Evolutionary conservation across 2,329 filamentous ascomycete species (phyloP), one percentile per base, ranked within the genome.

Genomic region (Macrophomina phaseolina): DNA sequence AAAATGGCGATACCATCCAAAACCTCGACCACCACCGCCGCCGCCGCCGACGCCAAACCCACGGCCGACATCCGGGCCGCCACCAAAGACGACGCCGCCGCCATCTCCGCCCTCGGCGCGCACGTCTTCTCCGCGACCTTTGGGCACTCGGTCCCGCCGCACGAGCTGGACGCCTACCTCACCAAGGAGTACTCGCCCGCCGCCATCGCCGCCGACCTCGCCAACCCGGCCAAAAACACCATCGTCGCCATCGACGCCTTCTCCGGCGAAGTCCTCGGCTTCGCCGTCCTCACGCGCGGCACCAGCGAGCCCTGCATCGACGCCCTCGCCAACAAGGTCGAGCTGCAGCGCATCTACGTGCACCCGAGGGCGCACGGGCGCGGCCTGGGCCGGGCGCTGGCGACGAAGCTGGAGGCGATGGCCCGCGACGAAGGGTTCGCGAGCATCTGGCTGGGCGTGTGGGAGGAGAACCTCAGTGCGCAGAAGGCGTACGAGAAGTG

Each of bases 381-480:
- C 11, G 81, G 82, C 0, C 71, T 82, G 1, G 82, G 78, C 4
- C 78, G 71, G 60, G 68, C 71, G 36, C 70, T 81, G 7, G 48
- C 14, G 3, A 9, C 23, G 12, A 3, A 3, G 30, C 18, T 64
- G 46, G 61, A 64, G 18, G n/a, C 65, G 1, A 70, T 80, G 67
- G 81, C 81, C 1, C 71, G 73, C 53, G 69, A 75, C 4, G 73
- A 78, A 34, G 81, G 78, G 0, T 82, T 78, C 38, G 72, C 70
- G 46, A 42, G 78, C 32, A 72, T 84, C 18, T 84, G 82, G 81
- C 70, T 84, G 9, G 82, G 82, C 0, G 82, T 84, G 9, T 84
- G 82, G 82, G 80, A 84, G 61, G 79, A 82, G 68, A 84, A 83
- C 63, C 42, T 64, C 1, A 75, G 70, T 36, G 81, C 81, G 0